Percentiles rank a stretch among this genome's conserved stretches.
These are phyloP conservation scores for Balansia obtecta DNA, from an alignment of 2,329 filamentous ascomycete species.

Conservation along the genomic window DNA sequence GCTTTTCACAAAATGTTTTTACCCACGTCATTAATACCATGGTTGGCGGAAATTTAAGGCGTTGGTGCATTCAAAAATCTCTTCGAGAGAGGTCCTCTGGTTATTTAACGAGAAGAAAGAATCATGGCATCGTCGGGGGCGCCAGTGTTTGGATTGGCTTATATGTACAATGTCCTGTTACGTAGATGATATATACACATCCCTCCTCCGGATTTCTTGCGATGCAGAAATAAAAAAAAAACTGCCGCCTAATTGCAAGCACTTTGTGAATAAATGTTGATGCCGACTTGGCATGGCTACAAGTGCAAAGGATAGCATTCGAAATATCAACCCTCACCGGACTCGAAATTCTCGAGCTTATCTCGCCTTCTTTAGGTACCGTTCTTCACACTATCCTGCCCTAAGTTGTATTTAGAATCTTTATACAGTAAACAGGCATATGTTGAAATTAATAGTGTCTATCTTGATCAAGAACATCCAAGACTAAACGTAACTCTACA, in stretches of 20 bases:
- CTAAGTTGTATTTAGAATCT: constrained; percentile 11
- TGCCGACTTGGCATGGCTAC: too few species aligned
- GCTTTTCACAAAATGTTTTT: constrained; percentile 26
- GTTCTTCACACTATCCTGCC: constrained; percentile 9
- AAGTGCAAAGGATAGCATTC: too few species aligned
- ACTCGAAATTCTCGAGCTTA: neutral
- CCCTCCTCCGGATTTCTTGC: constrained; percentile 33
- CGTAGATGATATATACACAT: constrained; percentile 41
- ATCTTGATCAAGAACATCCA: neutral
- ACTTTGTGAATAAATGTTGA: too few species aligned
- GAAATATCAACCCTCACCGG: neutral
- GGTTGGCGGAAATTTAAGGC: constrained; percentile 31
- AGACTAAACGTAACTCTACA: neutral
- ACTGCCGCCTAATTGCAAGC: neutral
- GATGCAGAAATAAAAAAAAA: neutral
- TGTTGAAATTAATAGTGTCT: neutral
- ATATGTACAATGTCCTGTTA: constrained; percentile 19
- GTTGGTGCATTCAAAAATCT: constrained; percentile 39
- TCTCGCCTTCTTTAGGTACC: neutral
- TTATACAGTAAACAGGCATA: constrained; percentile 7
- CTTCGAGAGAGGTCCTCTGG: constrained; percentile 25
- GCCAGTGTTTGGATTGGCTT: constrained; percentile 23
- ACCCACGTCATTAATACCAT: constrained; percentile 33
- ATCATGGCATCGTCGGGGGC: constrained; percentile 27
- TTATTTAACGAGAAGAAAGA: constrained; percentile 33